Conservation (phyloP, 148 eudicot species). For the Fagopyrum homotropicum region DNA sequence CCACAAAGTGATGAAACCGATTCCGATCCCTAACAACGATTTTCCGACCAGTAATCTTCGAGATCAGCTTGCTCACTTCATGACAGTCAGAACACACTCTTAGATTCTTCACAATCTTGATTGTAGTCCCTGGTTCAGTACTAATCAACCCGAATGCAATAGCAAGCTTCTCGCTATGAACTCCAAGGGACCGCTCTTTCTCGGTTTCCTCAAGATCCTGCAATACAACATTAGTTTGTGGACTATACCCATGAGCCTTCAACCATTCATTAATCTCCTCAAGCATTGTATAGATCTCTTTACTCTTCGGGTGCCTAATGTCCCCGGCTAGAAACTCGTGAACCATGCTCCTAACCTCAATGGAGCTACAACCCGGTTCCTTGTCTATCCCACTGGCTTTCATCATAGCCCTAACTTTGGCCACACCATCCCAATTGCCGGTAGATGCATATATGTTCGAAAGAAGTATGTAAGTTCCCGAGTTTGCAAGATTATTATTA, state of each 20-base stretch:
- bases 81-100: slow-evolving; percentile 82
- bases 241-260: slow-evolving; percentile 43
- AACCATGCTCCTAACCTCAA: slow-evolving; percentile 62
- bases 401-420: slow-evolving; percentile 65
- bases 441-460: slow-evolving; percentile 72
- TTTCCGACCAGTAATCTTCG: slow-evolving; percentile 69
- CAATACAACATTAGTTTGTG: slow-evolving; percentile 50
- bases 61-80: slow-evolving; percentile 58
- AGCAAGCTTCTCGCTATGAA: slow-evolving; percentile 83
- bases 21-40: slow-evolving; percentile 78
- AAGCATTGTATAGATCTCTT: slow-evolving; percentile 68
- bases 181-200: slow-evolving; percentile 54
- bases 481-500: slow-evolving; percentile 39
- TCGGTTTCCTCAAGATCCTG: slow-evolving; percentile 48
- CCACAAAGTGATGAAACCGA: slow-evolving; percentile 72
- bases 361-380: slow-evolving; percentile 94
- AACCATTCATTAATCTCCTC: slow-evolving; percentile 59
- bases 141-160: slow-evolving; percentile 81
- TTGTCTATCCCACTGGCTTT: slow-evolving; percentile 56
- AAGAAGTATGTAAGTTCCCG: slow-evolving; percentile 73
- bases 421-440: slow-evolving; percentile 74
- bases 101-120: slow-evolving; percentile 79
- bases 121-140: slow-evolving; percentile 51
- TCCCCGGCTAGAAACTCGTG: slow-evolving; percentile 95
- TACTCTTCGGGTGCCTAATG: slow-evolving; percentile 56